Percentiles rank a stretch among this genome's conserved stretches.
These are phyloP conservation scores for Trichoderma guizhouense DNA, from an alignment of 2,329 filamentous ascomycete genomes.

Conservation along the genomic window DNA sequence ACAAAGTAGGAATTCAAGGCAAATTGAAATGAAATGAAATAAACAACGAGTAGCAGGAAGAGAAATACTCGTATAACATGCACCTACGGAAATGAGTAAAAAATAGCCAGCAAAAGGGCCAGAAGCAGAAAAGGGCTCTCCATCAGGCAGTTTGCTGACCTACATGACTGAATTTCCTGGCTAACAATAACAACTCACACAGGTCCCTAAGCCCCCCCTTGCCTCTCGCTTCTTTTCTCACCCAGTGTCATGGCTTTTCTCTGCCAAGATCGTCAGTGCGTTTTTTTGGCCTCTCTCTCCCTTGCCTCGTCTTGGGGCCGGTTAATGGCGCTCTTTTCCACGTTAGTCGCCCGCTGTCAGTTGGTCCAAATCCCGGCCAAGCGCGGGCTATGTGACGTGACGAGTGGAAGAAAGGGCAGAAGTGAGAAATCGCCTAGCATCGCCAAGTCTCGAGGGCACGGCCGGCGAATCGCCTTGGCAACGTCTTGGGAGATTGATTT, in stretches of 20 bases:
- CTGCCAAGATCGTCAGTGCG: not conserved
- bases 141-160: not conserved
- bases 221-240: not conserved
- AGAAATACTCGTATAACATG: not conserved
- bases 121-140: not conserved
- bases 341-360: not conserved
- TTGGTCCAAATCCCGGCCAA: not conserved
- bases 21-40: not conserved
- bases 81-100: not conserved
- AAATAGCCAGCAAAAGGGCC: not conserved
- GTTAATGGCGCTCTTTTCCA: not conserved
- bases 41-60: not conserved
- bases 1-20: not conserved
- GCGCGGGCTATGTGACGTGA: not conserved
- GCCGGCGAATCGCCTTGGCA: slow-evolving; percentile 5
- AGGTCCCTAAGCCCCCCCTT: not conserved
- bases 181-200: not conserved
- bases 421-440: not conserved
- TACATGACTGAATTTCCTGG: not conserved
- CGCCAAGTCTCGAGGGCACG: slow-evolving; percentile 11
- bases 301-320: not conserved
- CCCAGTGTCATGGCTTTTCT: not conserved
- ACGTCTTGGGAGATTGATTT: not conserved
- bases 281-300: not conserved
- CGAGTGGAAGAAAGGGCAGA: not conserved